Conservation (phyloP, 2,329 filamentous ascomycete genomes). For the Camillea tinctor region DNA sequence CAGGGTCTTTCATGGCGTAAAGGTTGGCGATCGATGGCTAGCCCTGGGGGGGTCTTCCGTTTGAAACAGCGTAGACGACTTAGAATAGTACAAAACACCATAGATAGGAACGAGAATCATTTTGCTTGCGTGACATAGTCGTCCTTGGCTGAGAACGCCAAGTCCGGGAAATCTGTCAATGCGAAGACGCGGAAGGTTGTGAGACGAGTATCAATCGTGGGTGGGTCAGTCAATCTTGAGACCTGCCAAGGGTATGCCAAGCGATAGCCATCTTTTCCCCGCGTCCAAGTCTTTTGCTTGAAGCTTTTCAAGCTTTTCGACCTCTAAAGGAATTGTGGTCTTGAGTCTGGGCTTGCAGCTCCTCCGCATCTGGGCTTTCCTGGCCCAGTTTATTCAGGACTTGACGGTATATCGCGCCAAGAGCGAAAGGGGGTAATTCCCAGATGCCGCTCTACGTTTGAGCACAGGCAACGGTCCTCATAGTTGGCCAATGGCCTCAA, state of each 20-base stretch:
- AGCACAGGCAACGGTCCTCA: not conserved
- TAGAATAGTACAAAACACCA: constrained; percentile 13
- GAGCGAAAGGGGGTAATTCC: not conserved
- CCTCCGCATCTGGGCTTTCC: not conserved
- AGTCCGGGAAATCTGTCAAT: constrained; percentile 31
- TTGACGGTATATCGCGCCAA: not conserved
- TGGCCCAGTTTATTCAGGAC: not conserved
- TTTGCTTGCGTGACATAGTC: constrained; percentile 21
- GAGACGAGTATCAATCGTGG: constrained; percentile 24
- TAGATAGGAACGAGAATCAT: constrained; percentile 12
- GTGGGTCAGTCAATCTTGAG: constrained; percentile 36
- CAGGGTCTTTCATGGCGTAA: constrained; percentile 15
- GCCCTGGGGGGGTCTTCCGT: constrained; percentile 2
- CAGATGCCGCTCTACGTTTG: not conserved
- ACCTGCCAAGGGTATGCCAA: constrained; percentile 35
- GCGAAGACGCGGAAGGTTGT: constrained; percentile 23
- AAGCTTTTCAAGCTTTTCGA: constrained; percentile 6
- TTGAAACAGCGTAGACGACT: constrained; percentile 15
- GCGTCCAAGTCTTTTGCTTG: constrained; percentile 2
- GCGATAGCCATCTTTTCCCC: constrained; percentile 5
- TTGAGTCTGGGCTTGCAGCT: not conserved
- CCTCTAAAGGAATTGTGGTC: constrained; percentile 1
- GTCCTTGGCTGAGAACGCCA: constrained; percentile 33
- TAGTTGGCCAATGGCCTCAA: not conserved
- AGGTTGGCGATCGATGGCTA: constrained; percentile 13